A percentile compares a stretch with the other conserved stretches of the same genome.
Conservation (phyloP, 306 rosid species). For the Trichosanthes cucumerina region DNA sequence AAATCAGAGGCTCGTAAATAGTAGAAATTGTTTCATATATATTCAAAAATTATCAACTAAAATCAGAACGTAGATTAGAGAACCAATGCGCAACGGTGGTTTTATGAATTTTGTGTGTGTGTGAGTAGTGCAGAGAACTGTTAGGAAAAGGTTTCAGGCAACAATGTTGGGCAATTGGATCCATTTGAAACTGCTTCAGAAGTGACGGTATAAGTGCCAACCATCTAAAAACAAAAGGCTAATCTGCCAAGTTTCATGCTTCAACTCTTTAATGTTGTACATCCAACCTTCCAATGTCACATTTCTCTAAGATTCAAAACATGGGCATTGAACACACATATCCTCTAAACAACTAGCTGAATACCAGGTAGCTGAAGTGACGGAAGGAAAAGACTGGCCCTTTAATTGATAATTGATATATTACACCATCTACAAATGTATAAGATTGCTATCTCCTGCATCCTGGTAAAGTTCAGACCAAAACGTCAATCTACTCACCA, state of each 20-base stretch:
- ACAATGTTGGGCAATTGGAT: neutral
- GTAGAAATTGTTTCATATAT: neutral
- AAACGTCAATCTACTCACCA: no score
- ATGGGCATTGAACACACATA: neutral
- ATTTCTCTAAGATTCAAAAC: neutral
- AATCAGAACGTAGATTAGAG: neutral
- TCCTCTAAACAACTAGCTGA: neutral
- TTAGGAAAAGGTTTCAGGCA: neutral
- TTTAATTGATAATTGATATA: neutral
- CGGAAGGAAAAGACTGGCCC: neutral
- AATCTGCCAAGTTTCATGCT: neutral
- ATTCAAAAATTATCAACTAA: neutral
- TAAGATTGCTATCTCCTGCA: neutral
- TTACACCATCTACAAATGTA: neutral
- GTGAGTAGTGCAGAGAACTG: neutral
- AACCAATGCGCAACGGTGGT: neutral
- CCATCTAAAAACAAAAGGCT: neutral
- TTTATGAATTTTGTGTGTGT: neutral
- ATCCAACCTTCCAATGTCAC: neutral
- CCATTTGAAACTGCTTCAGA: neutral
- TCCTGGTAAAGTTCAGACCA: slow-evolving; percentile 1
- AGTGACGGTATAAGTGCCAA: neutral
- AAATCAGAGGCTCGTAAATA: neutral
- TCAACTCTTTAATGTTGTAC: neutral
- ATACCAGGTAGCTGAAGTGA: neutral